Evolutionary conservation across 192 early-diverging fungal genomes (phyloP), one percentile per base, ranked within the genome.

Genomic region (Coemansia sp.): DNA sequence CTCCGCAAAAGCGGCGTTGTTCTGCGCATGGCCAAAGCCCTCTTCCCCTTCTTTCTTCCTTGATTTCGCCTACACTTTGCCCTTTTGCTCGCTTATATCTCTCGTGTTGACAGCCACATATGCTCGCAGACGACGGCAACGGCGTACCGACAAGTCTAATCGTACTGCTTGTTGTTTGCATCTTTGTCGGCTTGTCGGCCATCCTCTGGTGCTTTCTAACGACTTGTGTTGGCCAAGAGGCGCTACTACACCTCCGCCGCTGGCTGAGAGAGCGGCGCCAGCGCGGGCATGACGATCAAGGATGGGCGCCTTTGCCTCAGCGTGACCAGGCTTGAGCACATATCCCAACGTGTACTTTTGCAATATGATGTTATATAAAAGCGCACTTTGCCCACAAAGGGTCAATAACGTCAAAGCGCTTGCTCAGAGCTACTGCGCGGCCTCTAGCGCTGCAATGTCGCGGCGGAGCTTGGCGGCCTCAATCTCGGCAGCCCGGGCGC

Each of bases 201-300:
- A 66, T 84, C 38, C 43, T 70, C 10, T 84, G 83, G 83, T 84
- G 83, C 46, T 84, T 84, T 39, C 62, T 84, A 14, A 80, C 77
- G 25, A 80, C 83, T 1, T 84, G 83, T 32, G 37, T 79, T 2
- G 83, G 83, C 45, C 63, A 36, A 20, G 77, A 80, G 20, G 71
- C 58, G 5, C 67, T 77, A 2, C 45, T 67, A n/a, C 67, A 74
- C 19, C 19, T 84, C 31, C 74, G 83, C 14, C 65, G 61, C 42
- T 70, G 74, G 68, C 65, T 70, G 39, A 61, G 70, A 5, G 60
- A 61, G 62, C 64, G 74, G 36, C 60, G 68, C 38, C 59, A 64
- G 63, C 57, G 57, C 8, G 20, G 25, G 29, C 65, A 60, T 38
- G 20, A 31, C 32, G 56, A 24, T 32, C 58, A 62, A n/a, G 61